These are phyloP conservation scores for Biancaea sappan DNA, from an alignment of 306 rosid genomes.

Conservation along the genomic window DNA sequence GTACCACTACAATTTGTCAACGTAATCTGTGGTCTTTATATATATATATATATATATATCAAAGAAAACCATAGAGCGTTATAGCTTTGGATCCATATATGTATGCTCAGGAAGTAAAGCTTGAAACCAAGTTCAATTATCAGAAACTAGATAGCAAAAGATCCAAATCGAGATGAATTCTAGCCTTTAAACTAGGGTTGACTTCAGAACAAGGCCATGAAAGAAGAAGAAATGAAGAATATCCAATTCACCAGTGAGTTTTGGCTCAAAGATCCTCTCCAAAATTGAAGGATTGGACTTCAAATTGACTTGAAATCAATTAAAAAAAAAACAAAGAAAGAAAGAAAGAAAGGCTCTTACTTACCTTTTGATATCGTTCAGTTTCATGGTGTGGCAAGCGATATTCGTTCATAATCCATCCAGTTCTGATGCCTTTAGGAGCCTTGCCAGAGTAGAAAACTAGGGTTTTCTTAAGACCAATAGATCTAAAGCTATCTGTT, in stretches of 20 bases:
- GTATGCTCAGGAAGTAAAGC: not conserved
- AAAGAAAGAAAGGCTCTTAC: too few species aligned
- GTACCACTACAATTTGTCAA: too few species aligned
- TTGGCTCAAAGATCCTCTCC: not conserved
- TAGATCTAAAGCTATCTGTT: constrained; percentile 74
- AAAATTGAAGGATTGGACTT: too few species aligned
- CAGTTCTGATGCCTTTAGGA: constrained; percentile 88
- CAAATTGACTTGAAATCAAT: too few species aligned
- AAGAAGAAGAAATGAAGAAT: not conserved
- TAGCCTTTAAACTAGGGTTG: constrained; percentile 36
- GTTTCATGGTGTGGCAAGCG: constrained; percentile 95
- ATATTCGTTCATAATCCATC: constrained; percentile 99
- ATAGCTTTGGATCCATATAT: not conserved
- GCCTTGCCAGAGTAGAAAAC: constrained; percentile 98
- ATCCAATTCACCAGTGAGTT: not conserved
- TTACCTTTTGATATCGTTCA: constrained; percentile 89
- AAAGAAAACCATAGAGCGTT: too few species aligned
- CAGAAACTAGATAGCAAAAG: not conserved
- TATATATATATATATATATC: too few species aligned
- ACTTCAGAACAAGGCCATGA: not conserved
- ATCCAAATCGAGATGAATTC: constrained; percentile 10
- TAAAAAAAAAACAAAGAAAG: too few species aligned
- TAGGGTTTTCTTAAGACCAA: constrained; percentile 99
- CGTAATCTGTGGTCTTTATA: not conserved
- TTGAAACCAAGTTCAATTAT: not conserved